A percentile compares a stretch with the other conserved stretches of the same genome.
phyloP scores from a whole-genome alignment of 2,329 filamentous ascomycete species.

The Scytalidium sp. region DNA sequence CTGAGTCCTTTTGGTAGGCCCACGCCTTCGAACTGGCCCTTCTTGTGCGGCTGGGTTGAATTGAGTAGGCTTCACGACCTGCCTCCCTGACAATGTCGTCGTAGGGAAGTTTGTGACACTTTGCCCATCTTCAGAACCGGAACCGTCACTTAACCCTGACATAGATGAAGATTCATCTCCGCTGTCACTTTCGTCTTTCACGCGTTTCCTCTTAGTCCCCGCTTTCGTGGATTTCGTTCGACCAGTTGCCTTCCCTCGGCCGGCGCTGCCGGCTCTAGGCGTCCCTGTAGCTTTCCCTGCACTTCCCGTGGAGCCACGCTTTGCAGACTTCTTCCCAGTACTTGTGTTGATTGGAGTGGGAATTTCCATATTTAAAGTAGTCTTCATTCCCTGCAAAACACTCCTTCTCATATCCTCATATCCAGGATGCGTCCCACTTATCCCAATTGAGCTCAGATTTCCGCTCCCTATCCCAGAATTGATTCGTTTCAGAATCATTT shows the following conservation, averaged over 20 bases:
- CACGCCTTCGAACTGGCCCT: slow-evolving; percentile 34
- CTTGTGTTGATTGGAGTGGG: slow-evolving; percentile 19
- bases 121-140: slow-evolving; percentile 31
- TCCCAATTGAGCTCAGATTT: slow-evolving; percentile 22
- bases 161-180: slow-evolving; percentile 27
- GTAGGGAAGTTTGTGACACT: slow-evolving; percentile 55
- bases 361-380: slow-evolving; percentile 29
- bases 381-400: slow-evolving; percentile 31
- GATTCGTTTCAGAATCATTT: slow-evolving; percentile 33
- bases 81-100: slow-evolving; percentile 73
- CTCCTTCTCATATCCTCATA: slow-evolving; percentile 32
- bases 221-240: slow-evolving; percentile 10
- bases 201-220: slow-evolving; percentile 27
- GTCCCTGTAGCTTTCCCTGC: background rate
- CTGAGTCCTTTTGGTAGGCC: slow-evolving; percentile 54
- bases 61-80: slow-evolving; percentile 63
- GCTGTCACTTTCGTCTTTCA: slow-evolving; percentile 21
- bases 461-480: slow-evolving; percentile 19
- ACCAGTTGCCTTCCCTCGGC: background rate
- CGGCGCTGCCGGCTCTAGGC: background rate
- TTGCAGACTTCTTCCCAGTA: slow-evolving; percentile 14
- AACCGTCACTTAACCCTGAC: slow-evolving; percentile 32
- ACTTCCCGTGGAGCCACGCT: background rate
- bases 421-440: slow-evolving; percentile 23
- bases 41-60: slow-evolving; percentile 56